Evolutionary conservation across 2,329 filamentous ascomycete species (phyloP), one percentile per base, ranked within the genome.

Genomic region (Paraphaeosphaeria sporulosa): DNA sequence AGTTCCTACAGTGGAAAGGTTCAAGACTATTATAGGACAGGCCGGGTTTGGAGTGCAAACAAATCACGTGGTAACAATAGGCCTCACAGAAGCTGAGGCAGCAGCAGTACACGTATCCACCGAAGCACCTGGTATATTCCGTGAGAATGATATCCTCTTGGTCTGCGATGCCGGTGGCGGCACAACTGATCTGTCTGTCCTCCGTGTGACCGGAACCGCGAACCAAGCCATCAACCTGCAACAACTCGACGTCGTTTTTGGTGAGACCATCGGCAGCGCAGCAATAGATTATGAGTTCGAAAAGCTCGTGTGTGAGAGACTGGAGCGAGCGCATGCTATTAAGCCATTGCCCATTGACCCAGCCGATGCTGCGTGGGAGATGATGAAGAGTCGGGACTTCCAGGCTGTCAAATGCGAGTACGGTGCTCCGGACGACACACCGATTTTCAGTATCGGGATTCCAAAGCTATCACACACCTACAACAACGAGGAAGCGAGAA

Each of bases 71-170:
- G 76, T 79, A 4, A 71, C 61, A 0, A 82, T 85, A 52, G 82
- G 81, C 0, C 71, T 86, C 17, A 85, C 84, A 0, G 83, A 86
- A 69, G 83, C 84, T 0, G 84, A 85, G 65, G 84, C 84, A 5
- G 83, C 84, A 2, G 84, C 83, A 27, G 82, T 85, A 1, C 81
- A 84, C 68, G 79, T 80, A 0, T 79, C 80, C 0, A 73, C 69
- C 21, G 71, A 77, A 64, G 68, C 74, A 4, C 70, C 74, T 2
- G 74, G 74, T 9, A 74, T 77, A 9, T 78, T 77, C 32, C 64
- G 64, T 63, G 74, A 76, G 32, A 70, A 78, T 36, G 81, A 85
- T 59, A 75, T 82, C 2, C 70, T 85, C 3, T 71, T 85, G 3
- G 79, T 84, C 1, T 85, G 82, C 61, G 83, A 85, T 70, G 80